phyloP scores from a whole-genome alignment of 768 basidiomycete genomes.

The Rhizopogon sp. region DNA sequence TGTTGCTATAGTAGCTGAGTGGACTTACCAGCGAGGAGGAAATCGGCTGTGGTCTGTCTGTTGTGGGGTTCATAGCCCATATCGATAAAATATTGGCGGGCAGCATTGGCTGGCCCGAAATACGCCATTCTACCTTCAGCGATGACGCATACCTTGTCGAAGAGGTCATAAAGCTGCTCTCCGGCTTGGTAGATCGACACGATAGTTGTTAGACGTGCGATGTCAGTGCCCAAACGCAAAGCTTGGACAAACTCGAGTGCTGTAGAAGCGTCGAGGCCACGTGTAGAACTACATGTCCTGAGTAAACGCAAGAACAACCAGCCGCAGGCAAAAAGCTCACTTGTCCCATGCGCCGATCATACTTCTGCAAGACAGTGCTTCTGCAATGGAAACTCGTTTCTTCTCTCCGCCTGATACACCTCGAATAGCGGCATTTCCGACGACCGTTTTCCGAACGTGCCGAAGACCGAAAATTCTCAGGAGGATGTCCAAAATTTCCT shows the following conservation, averaged over 20 bases:
- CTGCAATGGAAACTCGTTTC: constrained; percentile 80
- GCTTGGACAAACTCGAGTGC: constrained; percentile 70
- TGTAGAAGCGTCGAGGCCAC: constrained; percentile 63
- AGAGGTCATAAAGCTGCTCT: constrained; percentile 57
- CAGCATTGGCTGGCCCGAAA: constrained; percentile 48
- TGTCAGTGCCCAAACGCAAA: constrained; percentile 60
- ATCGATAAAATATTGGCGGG: constrained; percentile 50
- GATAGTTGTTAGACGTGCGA: constrained; percentile 50
- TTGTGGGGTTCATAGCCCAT: constrained; percentile 50
- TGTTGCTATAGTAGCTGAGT: neutral
- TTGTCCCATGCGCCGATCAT: constrained; percentile 75
- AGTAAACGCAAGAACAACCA: neutral
- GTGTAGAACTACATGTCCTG: constrained; percentile 45
- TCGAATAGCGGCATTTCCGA: constrained; percentile 73
- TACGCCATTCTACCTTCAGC: constrained; percentile 52
- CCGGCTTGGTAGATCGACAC: constrained; percentile 87
- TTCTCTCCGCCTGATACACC: constrained; percentile 77
- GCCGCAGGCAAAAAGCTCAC: constrained; percentile 27
- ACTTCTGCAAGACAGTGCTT: constrained; percentile 59
- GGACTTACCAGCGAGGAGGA: constrained; percentile 40
- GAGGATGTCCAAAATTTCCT: constrained; percentile 38
- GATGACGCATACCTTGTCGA: constrained; percentile 66
- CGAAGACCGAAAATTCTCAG: constrained; percentile 71
- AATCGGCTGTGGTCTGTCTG: constrained; percentile 58
- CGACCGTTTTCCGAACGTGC: constrained; percentile 64